These are phyloP conservation scores for Nitzschia inconspicua DNA, from an alignment of 108 stramenopile species.

Conservation along the genomic window DNA sequence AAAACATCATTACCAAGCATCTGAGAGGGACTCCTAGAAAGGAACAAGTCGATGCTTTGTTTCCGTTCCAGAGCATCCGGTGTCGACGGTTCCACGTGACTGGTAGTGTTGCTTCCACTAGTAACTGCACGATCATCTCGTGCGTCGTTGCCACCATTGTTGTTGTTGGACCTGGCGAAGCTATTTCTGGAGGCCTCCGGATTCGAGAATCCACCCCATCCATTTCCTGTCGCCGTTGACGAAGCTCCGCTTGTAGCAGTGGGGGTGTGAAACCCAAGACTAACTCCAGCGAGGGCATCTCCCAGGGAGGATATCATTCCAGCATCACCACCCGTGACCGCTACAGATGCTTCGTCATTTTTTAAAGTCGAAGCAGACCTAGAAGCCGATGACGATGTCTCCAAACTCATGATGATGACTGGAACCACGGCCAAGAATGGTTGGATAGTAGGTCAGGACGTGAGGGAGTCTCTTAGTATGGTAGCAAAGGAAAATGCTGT, in stretches of 20 bases:
- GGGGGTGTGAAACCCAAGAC: constrained; percentile 11
- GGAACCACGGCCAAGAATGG: no score
- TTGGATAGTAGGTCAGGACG: no score
- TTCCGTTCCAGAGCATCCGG: constrained; percentile 23
- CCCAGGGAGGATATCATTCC: constrained; percentile 40
- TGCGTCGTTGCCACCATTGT: constrained; percentile 1
- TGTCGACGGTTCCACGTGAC: constrained; percentile 12
- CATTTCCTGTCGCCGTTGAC: background rate
- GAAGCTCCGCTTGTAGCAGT: background rate
- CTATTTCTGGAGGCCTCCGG: constrained; percentile 5
- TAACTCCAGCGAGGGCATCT: constrained; percentile 45
- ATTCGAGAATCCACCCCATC: constrained; percentile 9
- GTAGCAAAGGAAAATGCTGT: background rate
- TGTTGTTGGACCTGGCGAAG: constrained; percentile 1
- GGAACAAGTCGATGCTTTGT: constrained; percentile 66
- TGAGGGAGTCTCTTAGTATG: no score
- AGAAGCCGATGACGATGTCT: constrained; percentile 13
- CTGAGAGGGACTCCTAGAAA: constrained; percentile 78
- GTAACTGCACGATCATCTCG: background rate
- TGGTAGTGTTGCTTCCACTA: background rate
- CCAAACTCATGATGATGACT: constrained; percentile 22
- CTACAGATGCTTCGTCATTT: background rate
- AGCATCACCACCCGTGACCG: background rate
- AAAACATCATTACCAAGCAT: constrained; percentile 80
- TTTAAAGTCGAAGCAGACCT: constrained; percentile 6